Base-by-base conservation (phyloP, 805 yeast species). In the Yarrowia sp. region DNA sequence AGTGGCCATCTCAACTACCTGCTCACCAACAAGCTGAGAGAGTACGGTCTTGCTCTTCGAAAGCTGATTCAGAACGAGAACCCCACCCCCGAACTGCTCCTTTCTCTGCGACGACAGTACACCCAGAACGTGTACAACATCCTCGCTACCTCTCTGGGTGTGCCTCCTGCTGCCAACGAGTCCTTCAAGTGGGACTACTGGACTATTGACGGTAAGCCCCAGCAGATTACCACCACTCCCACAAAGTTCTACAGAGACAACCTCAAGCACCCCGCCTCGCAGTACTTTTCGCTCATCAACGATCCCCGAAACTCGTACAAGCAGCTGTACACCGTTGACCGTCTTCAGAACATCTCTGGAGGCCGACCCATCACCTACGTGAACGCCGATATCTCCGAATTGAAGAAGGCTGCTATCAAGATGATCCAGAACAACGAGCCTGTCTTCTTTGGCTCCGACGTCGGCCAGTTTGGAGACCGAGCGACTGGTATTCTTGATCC, bases 401-500 rank as follows among this genome's bases (percentile, higher is more conserved):
- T 91, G 67, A 85, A 91, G 50, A 73, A 81, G 38, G 81, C 87
- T 58, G 90, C 90, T 34, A 85, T 90, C 44, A 83, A 85, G 73
- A 85, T 91, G 79, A 83, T 91, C 74, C 84, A 88, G 78, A 82
- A 81, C 70, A 87, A 90, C 78, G 89, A 89, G 79, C 88, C 96
- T 0, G 91, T 92, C 9, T 92, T 91, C 80, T 92, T 91, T 74
- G 97, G 97, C 15, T 87, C 93, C 17, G 96, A 91, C 77, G 91
- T 93, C n/a, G 95, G 94, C 30, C 87, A 89, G 76, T 91, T 81
- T 78, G 84, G 83, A 83, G 85, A 87, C 76, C 81, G 82, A 68
- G 76, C 75, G 20, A 76, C 86, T 10, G 97, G 97, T 66, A 77
- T 90, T 60, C 87, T 92, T 84, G 96, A 91, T 75, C 78, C 85